These are phyloP conservation scores for Solanum peruvianum DNA, from an alignment of 257 asterid genomes.

Conservation along the genomic window DNA sequence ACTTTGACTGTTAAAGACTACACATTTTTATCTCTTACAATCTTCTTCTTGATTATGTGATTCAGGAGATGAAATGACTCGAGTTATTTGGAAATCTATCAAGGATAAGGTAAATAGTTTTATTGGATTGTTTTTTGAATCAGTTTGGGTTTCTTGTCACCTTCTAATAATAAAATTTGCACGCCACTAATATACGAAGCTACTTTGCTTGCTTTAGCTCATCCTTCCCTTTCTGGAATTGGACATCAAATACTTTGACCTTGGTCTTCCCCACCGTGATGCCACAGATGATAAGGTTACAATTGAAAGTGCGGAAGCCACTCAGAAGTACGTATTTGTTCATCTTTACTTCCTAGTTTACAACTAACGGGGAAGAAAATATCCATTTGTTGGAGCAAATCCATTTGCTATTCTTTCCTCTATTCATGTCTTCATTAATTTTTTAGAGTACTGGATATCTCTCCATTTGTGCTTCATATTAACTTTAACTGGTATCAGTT, in stretches of 20 bases:
- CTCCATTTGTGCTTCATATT: background rate
- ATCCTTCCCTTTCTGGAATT: constrained; percentile 89
- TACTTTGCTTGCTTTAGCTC: constrained; percentile 41
- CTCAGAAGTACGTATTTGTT: constrained; percentile 57
- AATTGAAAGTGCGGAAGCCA: constrained; percentile 98
- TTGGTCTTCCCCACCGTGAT: constrained; percentile 91
- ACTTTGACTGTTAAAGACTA: background rate
- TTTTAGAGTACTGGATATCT: background rate
- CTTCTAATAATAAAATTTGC: background rate
- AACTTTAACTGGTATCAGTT: background rate
- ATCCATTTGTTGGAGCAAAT: background rate
- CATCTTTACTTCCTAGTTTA: background rate
- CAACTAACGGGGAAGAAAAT: background rate
- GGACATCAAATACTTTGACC: constrained; percentile 96
- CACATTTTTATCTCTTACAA: background rate
- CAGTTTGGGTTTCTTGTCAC: background rate
- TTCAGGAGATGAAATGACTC: constrained; percentile 99
- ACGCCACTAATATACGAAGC: background rate
- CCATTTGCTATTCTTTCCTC: background rate
- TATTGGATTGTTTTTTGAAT: background rate
- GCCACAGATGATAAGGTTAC: constrained; percentile 97
- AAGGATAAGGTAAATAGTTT: constrained; percentile 69
- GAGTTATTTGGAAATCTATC: constrained; percentile 89
- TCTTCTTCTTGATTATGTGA: constrained; percentile 2
- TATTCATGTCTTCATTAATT: background rate